These are phyloP conservation scores for Claviceps maximensis DNA, from an alignment of 2,329 filamentous ascomycete species.

Conservation along the genomic window DNA sequence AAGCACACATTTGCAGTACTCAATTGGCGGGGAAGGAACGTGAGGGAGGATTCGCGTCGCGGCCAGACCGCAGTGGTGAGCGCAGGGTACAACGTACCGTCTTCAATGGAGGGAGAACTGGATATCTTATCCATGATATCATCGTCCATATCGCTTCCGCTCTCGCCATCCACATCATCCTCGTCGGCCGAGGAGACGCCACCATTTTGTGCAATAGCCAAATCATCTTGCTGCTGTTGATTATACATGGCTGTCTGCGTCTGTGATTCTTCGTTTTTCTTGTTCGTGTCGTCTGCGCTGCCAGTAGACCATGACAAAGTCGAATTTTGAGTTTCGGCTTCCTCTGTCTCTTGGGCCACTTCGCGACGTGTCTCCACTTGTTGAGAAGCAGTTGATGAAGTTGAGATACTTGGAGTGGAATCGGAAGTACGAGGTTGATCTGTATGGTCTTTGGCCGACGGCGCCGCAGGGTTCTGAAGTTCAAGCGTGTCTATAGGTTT, in stretches of 20 bases:
- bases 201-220: conserved; percentile 50
- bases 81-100: conserved; percentile 65
- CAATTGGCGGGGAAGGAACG: conserved; percentile 20
- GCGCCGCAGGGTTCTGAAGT: conserved; percentile 70
- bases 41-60: conserved; percentile 30
- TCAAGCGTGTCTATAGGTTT: conserved; percentile 69
- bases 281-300: conserved; percentile 27
- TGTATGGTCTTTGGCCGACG: conserved; percentile 72
- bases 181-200: conserved; percentile 41
- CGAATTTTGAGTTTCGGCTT: conserved; percentile 56
- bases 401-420: conserved; percentile 29
- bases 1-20: conserved; percentile 16
- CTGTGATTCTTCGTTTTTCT: conserved; percentile 28
- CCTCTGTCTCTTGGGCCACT: conserved; percentile 61
- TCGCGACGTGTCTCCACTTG: conserved; percentile 76
- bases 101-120: conserved; percentile 95
- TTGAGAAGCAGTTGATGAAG: conserved; percentile 54
- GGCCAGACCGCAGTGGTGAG: conserved; percentile 27
- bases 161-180: conserved; percentile 52
- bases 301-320: conserved; percentile 39
- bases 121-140: conserved; percentile 99
- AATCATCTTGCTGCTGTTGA: conserved; percentile 37
- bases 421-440: conserved; percentile 10
- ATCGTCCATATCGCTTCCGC: conserved; percentile 58
- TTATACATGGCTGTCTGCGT: conserved; percentile 24